Evolutionary conservation across 2,329 filamentous ascomycete genomes (phyloP), one percentile per base, ranked within the genome.

Genomic region (Dothidotthia symphoricarpi): DNA sequence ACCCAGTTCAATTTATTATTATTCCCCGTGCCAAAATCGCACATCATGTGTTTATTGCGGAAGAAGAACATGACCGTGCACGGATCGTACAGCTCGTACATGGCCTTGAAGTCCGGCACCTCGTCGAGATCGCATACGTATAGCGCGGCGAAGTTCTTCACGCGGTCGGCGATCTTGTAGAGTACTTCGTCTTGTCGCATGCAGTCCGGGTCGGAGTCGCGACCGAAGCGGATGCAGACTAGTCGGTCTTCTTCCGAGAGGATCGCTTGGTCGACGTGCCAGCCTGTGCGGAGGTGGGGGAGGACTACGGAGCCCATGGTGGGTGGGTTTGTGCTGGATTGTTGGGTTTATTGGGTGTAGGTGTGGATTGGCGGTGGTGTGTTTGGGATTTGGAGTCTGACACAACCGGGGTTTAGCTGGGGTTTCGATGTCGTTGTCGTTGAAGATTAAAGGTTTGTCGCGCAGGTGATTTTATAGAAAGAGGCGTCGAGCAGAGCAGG

Each of bases 1-100:
- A 95, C 88, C 84, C 88, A 95, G 66, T 96, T 96, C 54, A 96
- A 75, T 69, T 97, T 97, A 69, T 98, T 98, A 70, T 98, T 98
- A 72, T 98, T 95, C 51, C 93, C 93, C 2, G 93, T 98, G 6
- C 61, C 91, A 55, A 96, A 89, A 79, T 97, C 91, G 67, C 86
- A 88, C 86, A 94, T 95, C 82, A 97, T 97, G 71, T 96, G 89
- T 68, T 98, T 98, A 68, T 98, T 98, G 46, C 91, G 82, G 75
- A 90, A 95, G 77, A 95, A 95, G 75, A 88, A 95, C 86, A 96
- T 96, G 69, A 97, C 83, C 3, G 93, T 95, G 72, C 90, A 88
- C 0, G 89, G 83, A 64, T 98, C 87, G 74, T 93, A 90, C 5
- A 90, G 75, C 64, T 89, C 66, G 75, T 96, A 96, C 91, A 97